phyloP scores from a whole-genome alignment of 306 rosid species.

The Vicia faba region DNA sequence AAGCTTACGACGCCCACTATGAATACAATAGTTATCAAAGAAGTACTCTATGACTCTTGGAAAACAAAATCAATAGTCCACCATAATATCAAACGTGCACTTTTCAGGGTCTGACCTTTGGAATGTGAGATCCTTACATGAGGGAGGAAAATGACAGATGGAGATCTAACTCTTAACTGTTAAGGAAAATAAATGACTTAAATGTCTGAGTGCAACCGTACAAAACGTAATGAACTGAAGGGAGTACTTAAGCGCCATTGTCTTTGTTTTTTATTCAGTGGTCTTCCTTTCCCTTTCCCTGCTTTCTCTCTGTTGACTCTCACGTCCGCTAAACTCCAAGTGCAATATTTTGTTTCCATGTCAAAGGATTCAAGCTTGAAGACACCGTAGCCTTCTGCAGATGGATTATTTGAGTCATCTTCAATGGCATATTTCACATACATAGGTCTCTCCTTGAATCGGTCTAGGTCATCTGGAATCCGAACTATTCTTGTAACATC shows the following conservation, averaged over 20 bases:
- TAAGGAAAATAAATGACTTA: constrained; percentile 34
- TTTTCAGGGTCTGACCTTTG: too few species aligned
- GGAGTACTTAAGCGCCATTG: constrained; percentile 79
- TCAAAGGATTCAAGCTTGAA: constrained; percentile 79
- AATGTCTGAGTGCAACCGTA: constrained; percentile 70
- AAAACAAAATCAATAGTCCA: too few species aligned
- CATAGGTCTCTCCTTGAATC: constrained; percentile 83
- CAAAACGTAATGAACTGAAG: constrained; percentile 70
- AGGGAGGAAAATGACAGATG: neutral
- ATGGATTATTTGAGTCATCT: constrained; percentile 44
- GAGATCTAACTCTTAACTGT: constrained; percentile 12
- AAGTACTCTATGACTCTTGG: too few species aligned
- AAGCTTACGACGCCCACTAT: too few species aligned
- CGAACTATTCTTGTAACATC: constrained; percentile 87
- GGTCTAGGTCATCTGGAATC: constrained; percentile 78
- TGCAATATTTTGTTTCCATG: constrained; percentile 71
- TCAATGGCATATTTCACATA: constrained; percentile 65
- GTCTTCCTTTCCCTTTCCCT: constrained; percentile 98
- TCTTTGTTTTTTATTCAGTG: constrained; percentile 83
- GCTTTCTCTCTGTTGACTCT: constrained; percentile 79
- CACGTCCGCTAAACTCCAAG: constrained; percentile 87
- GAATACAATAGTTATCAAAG: too few species aligned
- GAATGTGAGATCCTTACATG: neutral
- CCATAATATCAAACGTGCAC: too few species aligned
- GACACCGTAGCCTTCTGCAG: constrained; percentile 74